Conservation (phyloP, 169 alveolate genomes). For the Perkinsus olseni region DNA sequence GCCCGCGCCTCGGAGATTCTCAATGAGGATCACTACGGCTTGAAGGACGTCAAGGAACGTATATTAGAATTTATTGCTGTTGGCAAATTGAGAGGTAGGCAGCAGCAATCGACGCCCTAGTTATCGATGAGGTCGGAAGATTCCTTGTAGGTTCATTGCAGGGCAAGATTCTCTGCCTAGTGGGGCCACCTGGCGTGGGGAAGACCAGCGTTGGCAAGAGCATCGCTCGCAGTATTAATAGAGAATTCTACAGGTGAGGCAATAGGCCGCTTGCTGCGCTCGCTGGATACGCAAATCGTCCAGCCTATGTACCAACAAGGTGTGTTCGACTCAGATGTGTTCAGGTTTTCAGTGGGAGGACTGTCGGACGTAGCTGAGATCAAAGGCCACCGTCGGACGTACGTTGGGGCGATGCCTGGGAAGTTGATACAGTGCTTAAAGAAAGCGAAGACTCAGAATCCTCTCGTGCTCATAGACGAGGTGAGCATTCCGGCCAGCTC, state of each 20-base stretch:
- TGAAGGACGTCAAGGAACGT: slow-evolving; percentile 79
- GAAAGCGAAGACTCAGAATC: slow-evolving; percentile 65
- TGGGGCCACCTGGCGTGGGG: slow-evolving; percentile 95
- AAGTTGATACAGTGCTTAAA: slow-evolving; percentile 51
- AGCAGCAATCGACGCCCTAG: not conserved
- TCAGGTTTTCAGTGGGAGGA: slow-evolving; percentile 61
- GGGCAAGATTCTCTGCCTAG: slow-evolving; percentile 83
- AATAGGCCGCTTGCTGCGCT: too few relatives aligned
- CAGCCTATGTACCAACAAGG: too few relatives aligned
- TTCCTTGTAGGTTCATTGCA: slow-evolving; percentile 40
- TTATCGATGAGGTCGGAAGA: not conserved
- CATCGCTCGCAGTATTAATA: slow-evolving; percentile 72
- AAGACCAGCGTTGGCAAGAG: slow-evolving; percentile 86
- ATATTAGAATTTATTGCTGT: slow-evolving; percentile 88
- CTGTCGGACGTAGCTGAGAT: slow-evolving; percentile 83
- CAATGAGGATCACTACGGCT: slow-evolving; percentile 81
- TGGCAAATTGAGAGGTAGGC: slow-evolving; percentile 44
- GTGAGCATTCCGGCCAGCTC: too few relatives aligned
- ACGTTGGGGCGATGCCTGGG: slow-evolving; percentile 92
- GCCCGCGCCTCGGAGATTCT: slow-evolving; percentile 41
- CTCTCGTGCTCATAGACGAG: slow-evolving; percentile 50
- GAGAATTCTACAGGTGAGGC: slow-evolving; percentile 65
- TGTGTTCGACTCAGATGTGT: too few relatives aligned
- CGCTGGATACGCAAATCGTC: slow-evolving; percentile 27
- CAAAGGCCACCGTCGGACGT: slow-evolving; percentile 88